Base-by-base conservation (phyloP, 805 yeast species). In the Ogataea salicorniae region DNA sequence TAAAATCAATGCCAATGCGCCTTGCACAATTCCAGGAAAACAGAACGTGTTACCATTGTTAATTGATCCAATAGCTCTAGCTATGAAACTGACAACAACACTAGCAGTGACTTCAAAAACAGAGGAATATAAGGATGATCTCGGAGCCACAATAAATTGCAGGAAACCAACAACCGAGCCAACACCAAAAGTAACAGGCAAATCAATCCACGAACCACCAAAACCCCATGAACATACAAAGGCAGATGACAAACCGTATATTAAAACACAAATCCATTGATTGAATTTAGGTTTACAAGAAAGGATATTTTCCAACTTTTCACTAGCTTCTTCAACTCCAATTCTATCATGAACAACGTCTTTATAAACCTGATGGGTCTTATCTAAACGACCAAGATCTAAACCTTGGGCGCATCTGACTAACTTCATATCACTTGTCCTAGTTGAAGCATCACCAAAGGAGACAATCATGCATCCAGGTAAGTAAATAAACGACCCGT, bases 401-500 rank as follows among this genome's bases (percentile, higher is more conserved):
- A 92, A 69, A n/a, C 97, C 97, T 62, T 92, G 97, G 2, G 81
- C 77, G 61, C 91, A 85, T 57, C 95, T 76, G 2, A 92, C 91
- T 50, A 92, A 72, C 57, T 88, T 95, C 66, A 92, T 91, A 64
- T 92, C 97, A 6, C 97, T 85, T 0, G 98, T 92, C 69, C 96
- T 87, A 0, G 97, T 89, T 0, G 95, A 81, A 2, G 90, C 84
- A 64, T 92, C 98, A 62, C 96, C 96, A 66, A 91, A 92, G 0
- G 97, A 86, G 11, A 87, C 82, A 53, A 92, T 79, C 97, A 92
- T 92, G 60, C 95, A 87, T 1, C 98, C 98, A 0, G 98, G 98
- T 47, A 92, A 76, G 62, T 92, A 92, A 46, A 92, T 74, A 56
- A 88, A 91, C 56, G 91, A 96, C 0, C 95, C 96, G 63, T 92